A percentile compares a stretch with the other conserved stretches of the same genome.
phyloP scores from a whole-genome alignment of 169 alveolate species.

The Besnoitia besnoiti region DNA sequence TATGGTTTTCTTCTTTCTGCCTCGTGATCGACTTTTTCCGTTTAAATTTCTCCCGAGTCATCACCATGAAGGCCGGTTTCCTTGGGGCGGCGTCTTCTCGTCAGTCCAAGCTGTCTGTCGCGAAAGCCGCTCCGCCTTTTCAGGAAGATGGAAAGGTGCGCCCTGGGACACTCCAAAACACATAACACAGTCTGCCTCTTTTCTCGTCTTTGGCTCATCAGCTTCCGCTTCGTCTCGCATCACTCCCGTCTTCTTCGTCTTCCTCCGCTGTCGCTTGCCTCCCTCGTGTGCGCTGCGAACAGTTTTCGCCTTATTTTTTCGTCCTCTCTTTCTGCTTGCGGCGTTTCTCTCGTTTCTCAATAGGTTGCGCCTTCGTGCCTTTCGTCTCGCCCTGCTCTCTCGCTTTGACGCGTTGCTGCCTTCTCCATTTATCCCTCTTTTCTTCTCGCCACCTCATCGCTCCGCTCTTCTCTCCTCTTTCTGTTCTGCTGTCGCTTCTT shows the following conservation, averaged over 20 bases:
- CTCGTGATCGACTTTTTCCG: neutral
- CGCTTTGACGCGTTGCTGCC: neutral
- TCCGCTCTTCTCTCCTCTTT: neutral
- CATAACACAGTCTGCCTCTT: too few species aligned
- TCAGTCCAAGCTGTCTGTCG: neutral
- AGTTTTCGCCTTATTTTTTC: neutral
- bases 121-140: neutral
- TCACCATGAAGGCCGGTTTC: constrained; percentile 28
- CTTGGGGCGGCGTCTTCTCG: neutral
- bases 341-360: neutral
- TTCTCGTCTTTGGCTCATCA: too few species aligned
- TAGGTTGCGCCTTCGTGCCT: neutral
- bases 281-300: neutral
- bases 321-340: neutral
- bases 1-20: neutral
- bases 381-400: neutral
- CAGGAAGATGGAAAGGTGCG: constrained; percentile 21
- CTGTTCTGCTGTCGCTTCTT: too few species aligned
- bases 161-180: neutral
- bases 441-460: too few species aligned
- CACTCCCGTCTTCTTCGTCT: neutral
- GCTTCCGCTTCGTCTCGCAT: too few species aligned
- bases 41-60: neutral
- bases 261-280: neutral
- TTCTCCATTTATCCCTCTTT: too few species aligned